Conservation (phyloP, 129 eudicot genomes). For the Apium graveolens region DNA sequence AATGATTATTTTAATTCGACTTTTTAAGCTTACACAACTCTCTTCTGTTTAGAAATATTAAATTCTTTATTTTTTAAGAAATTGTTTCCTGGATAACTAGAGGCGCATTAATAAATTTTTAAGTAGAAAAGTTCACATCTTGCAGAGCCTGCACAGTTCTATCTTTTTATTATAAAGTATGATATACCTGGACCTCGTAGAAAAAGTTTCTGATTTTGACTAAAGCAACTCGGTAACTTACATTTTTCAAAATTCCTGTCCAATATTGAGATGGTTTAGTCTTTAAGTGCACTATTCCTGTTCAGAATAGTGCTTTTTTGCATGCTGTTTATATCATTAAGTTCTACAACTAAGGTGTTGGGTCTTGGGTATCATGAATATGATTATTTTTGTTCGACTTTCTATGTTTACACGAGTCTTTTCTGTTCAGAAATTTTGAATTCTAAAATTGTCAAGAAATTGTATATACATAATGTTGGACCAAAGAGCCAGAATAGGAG, state of each 20-base stretch:
- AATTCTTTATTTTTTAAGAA: neutral
- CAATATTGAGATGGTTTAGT: neutral
- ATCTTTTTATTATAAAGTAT: neutral
- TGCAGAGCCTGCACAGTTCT: neutral
- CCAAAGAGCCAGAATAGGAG: too few species aligned
- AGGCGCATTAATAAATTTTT: neutral
- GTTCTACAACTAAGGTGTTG: neutral
- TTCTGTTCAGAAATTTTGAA: neutral
- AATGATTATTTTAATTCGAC: neutral
- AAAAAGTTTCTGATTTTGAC: neutral
- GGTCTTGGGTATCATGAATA: neutral
- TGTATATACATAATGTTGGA: too few species aligned
- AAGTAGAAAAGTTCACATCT: neutral
- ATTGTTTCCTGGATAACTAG: neutral
- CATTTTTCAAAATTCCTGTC: neutral
- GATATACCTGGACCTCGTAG: neutral
- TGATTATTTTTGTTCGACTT: neutral
- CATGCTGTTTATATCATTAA: too few species aligned
- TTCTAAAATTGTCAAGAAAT: neutral
- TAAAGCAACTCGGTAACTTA: neutral
- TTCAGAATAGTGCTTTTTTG: too few species aligned
- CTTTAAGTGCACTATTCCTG: neutral
- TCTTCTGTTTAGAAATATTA: neutral
- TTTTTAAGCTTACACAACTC: neutral
- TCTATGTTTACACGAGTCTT: neutral